Conservation (phyloP, 768 basidiomycete species). For the Pisolithus marmoratus region DNA sequence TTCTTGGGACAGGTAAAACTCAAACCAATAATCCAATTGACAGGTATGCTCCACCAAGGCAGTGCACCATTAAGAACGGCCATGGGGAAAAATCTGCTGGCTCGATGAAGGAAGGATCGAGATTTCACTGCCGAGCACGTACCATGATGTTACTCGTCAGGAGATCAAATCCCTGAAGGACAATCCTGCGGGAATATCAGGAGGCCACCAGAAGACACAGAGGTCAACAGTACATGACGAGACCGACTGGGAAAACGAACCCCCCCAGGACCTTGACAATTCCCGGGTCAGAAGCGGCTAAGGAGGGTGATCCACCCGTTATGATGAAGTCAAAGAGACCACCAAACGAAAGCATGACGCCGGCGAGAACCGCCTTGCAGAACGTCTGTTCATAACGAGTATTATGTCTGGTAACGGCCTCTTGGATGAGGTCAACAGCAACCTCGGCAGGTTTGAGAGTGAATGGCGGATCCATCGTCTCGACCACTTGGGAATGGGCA, state of each 20-base stretch:
- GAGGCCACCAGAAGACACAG: neutral
- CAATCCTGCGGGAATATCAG: constrained; percentile 45
- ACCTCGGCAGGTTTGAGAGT: constrained; percentile 59
- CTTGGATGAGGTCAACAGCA: constrained; percentile 49
- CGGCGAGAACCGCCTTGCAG: constrained; percentile 69
- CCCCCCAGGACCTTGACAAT: constrained; percentile 61
- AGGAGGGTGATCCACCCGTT: constrained; percentile 49
- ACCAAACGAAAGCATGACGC: constrained; percentile 72
- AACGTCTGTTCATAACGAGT: constrained; percentile 57
- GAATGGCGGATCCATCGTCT: constrained; percentile 25
- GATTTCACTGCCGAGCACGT: neutral
- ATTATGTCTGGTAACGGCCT: constrained; percentile 56
- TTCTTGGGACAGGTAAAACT: neutral
- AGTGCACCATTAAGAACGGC: constrained; percentile 53
- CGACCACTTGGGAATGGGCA: neutral
- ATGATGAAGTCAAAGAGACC: constrained; percentile 58
- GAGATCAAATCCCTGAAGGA: constrained; percentile 64
- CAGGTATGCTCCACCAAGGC: constrained; percentile 63
- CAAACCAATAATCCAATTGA: constrained; percentile 65
- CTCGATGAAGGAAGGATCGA: neutral
- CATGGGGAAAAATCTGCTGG: constrained; percentile 66
- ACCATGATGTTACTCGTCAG: constrained; percentile 79
- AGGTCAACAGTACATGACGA: constrained; percentile 52
- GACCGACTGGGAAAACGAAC: constrained; percentile 70
- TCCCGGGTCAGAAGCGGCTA: constrained; percentile 54